Conservation (phyloP, 2,329 filamentous ascomycete genomes). For the Mycocentrospora acerina region DNA sequence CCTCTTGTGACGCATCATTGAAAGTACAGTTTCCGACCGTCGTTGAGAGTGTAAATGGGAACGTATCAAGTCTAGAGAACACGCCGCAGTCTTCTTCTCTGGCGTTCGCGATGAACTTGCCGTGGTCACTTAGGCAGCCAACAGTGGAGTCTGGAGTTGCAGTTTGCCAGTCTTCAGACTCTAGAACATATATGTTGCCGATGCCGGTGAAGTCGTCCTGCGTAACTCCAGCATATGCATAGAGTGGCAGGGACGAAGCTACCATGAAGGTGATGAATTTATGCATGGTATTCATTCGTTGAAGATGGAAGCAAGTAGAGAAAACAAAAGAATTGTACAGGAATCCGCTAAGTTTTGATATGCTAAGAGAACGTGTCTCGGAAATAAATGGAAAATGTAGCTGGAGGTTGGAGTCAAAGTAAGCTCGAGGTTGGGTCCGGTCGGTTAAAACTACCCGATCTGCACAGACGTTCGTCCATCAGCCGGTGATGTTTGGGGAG, state of each 20-base stretch:
- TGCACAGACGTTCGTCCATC: no score
- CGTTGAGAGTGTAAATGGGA: slow-evolving; percentile 33
- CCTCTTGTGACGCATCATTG: slow-evolving; percentile 24
- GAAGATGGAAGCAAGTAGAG: no score
- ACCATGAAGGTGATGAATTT: slow-evolving; percentile 10
- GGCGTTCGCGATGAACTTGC: slow-evolving; percentile 21
- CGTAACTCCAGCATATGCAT: slow-evolving; percentile 17
- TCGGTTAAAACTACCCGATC: no score
- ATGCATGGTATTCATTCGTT: no score
- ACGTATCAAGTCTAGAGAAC: slow-evolving; percentile 21
- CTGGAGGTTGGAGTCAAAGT: no score
- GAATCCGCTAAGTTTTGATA: no score
- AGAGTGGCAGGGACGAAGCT: slow-evolving; percentile 8
- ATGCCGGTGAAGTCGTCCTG: slow-evolving; percentile 32
- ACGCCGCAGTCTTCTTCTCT: slow-evolving; percentile 22
- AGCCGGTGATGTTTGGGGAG: no score
- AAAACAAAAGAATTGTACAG: no score
- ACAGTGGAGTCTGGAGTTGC: slow-evolving; percentile 25
- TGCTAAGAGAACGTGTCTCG: no score
- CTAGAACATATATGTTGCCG: slow-evolving; percentile 32
- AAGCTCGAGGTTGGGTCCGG: no score
- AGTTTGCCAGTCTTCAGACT: slow-evolving; percentile 28
- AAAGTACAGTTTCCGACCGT: slow-evolving; percentile 36
- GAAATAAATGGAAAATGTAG: no score
- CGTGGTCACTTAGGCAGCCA: slow-evolving; percentile 29